These are phyloP conservation scores for Pontederia paniculata DNA, from an alignment of 176 grass and related monocot genomes.

Conservation along the genomic window DNA sequence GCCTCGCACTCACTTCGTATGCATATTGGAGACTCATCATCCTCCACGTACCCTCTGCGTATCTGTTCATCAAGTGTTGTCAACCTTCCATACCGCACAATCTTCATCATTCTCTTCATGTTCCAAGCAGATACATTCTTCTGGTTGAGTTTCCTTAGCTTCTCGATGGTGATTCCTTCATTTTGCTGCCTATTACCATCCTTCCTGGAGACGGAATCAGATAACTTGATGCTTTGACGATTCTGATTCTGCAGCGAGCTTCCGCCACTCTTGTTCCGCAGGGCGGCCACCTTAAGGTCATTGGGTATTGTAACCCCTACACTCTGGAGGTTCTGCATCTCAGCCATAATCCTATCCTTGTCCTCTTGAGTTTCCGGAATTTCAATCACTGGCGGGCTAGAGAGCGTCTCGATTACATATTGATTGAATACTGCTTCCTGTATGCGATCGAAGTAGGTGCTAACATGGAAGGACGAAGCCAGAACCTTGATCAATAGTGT, in stretches of 20 bases:
- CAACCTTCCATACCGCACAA: constrained; percentile 65
- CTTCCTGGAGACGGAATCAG: constrained; percentile 14
- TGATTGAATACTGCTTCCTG: constrained; percentile 96
- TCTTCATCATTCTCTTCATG: constrained; percentile 92
- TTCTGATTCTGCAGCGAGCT: neutral
- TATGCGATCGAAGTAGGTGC: constrained; percentile 95
- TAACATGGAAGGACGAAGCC: constrained; percentile 89
- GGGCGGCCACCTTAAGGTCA: constrained; percentile 38
- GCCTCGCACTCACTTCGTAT: constrained; percentile 87
- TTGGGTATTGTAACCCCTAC: constrained; percentile 49
- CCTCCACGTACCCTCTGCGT: constrained; percentile 14
- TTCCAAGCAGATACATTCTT: constrained; percentile 93
- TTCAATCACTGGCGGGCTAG: constrained; percentile 45
- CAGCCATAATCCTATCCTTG: constrained; percentile 53
- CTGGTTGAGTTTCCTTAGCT: constrained; percentile 83
- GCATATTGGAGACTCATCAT: constrained; percentile 51
- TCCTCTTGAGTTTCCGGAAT: constrained; percentile 14
- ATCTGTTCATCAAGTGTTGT: constrained; percentile 71
- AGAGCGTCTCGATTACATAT: constrained; percentile 91
- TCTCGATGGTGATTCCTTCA: constrained; percentile 64
- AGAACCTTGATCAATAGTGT: constrained; percentile 91
- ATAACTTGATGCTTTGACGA: constrained; percentile 30
- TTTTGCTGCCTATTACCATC: constrained; percentile 38
- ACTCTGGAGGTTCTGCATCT: constrained; percentile 68
- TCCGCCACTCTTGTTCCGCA: constrained; percentile 24